Base-by-base conservation (phyloP, 2,329 filamentous ascomycete genomes). In the Diplodia mutila region DNA sequence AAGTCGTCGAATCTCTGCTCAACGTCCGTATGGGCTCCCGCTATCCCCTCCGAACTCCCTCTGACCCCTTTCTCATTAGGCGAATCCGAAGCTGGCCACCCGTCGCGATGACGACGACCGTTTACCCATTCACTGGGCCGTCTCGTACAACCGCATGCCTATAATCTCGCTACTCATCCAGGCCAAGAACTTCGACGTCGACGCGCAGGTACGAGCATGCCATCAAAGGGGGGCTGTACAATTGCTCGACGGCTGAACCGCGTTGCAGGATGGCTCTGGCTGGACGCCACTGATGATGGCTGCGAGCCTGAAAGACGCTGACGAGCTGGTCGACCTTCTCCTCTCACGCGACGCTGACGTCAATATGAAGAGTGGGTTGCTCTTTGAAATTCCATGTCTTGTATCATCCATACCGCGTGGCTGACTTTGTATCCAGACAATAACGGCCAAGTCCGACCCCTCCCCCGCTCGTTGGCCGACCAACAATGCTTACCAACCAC, bases 61-160 rank as follows among this genome's bases (percentile, higher is more conserved):
- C 34, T 37, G 34, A 12, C 8, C 34, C 8, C 34, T 12, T 51
- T 29, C 49, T n/a, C 29, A 21, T 4, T 54, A 94, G 90, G 88
- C 89, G 72, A 93, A 97, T 75, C 89, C 91, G 2, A 94, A 91
- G 74, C 86, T 96, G 48, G 89, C 92, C 29, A 84, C 82, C 68
- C 88, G 89, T 74, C 84, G 82, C 74, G 95, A 99, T 75, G 90
- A 92, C 59, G 95, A 99, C 78, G 92, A 93, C 18, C 91, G 95
- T 53, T 87, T 97, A 46, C 90, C 95, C 2, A 89, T 98, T 67
- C 95, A 99, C 83, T 99, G 95, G 95, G 94, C 95, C 0, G 88
- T 89, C 1, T 95, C 94, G 25, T 91, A 91, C 78, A 96, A 95
- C 77, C 90, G 89, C 72, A 80, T 90, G 7, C 86, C 89, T 27